These are phyloP conservation scores for Artemisia annua DNA, from an alignment of 129 eudicot species.

Conservation along the genomic window DNA sequence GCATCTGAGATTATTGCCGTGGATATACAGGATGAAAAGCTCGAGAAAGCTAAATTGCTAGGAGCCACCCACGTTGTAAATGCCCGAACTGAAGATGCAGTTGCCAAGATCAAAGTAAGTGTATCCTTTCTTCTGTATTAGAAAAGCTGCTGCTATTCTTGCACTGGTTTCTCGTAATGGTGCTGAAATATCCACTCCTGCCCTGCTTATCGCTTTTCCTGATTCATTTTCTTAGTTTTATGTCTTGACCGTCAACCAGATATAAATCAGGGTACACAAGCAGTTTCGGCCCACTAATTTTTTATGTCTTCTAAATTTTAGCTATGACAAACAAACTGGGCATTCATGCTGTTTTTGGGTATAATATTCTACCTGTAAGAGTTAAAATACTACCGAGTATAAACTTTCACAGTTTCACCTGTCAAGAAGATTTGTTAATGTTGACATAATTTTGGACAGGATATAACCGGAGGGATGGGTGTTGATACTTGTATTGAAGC, in stretches of 20 bases:
- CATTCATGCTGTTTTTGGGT: neutral
- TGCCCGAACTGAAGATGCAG: conserved; percentile 79
- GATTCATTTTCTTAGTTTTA: no score
- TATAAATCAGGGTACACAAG: no score
- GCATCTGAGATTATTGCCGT: conserved; percentile 95
- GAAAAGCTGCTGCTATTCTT: neutral
- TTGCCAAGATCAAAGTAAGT: conserved; percentile 65
- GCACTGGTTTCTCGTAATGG: no score
- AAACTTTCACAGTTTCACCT: neutral
- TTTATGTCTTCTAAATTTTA: no score
- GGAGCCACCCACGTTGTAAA: conserved; percentile 94
- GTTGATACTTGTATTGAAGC: conserved; percentile 94
- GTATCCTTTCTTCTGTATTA: neutral
- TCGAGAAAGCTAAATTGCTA: conserved; percentile 71
- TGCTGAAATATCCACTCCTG: no score
- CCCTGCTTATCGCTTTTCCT: no score
- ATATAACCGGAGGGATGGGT: conserved; percentile 91
- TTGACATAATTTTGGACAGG: conserved; percentile 47
- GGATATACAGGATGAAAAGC: conserved; percentile 87
- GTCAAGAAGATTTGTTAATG: conserved; percentile 6
- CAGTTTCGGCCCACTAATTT: no score
- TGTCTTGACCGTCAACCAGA: no score
- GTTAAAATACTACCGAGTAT: no score
- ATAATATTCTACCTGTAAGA: no score
- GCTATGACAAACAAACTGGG: neutral